phyloP scores from a whole-genome alignment of 108 stramenopile species.

The Conticribra guillardii region DNA sequence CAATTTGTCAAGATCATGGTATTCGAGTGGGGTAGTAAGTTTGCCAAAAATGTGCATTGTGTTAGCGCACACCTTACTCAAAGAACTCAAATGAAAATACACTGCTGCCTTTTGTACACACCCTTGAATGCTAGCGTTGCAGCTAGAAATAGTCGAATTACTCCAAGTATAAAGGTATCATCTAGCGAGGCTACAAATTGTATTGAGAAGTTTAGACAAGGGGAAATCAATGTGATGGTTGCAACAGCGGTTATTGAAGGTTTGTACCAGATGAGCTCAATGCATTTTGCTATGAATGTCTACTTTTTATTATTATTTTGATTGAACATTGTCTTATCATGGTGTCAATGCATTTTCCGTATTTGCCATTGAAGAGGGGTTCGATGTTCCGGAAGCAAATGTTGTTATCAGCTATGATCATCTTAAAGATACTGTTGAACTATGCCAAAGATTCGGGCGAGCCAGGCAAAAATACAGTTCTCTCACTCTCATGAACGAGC shows the following conservation, averaged over 20 bases:
- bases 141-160: conserved; percentile 38
- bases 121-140: conserved; percentile 13
- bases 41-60: neutral
- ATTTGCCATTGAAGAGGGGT: conserved; percentile 13
- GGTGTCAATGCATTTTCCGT: neutral
- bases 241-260: conserved; percentile 51
- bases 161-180: conserved; percentile 40
- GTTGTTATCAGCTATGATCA: conserved; percentile 49
- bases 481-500: conserved; percentile 42
- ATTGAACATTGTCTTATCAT: neutral
- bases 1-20: conserved; percentile 22
- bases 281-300: too few species aligned
- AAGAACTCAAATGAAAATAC: too few species aligned
- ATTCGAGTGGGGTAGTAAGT: conserved; percentile 33
- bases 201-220: conserved; percentile 41
- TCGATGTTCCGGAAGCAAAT: conserved; percentile 50
- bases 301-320: too few species aligned
- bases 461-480: conserved; percentile 38
- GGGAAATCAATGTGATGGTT: conserved; percentile 37
- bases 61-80: neutral
- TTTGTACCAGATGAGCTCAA: too few species aligned
- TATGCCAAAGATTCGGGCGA: conserved; percentile 50
- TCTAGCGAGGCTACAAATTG: conserved; percentile 26
- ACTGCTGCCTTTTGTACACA: neutral
- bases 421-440: conserved; percentile 51